Evolutionary conservation across 768 basidiomycete species (phyloP).

Genomic region (Clavaria fumosa): DNA sequence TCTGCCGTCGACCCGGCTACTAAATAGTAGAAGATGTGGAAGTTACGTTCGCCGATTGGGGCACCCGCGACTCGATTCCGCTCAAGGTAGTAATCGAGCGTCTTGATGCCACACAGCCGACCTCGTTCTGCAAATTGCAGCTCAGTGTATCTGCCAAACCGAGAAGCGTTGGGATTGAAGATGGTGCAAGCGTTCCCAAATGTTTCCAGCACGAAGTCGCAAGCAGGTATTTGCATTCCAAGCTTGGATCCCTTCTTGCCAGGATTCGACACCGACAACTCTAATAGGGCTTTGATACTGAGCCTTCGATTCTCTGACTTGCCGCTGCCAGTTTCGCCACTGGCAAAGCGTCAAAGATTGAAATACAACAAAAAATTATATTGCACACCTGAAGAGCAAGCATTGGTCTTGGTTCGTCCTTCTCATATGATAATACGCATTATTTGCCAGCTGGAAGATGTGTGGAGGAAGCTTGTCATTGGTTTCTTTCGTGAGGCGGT

Average conservation of each 20-base stretch:
- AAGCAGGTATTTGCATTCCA: slow-evolving; percentile 70
- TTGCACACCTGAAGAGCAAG: slow-evolving; percentile 63
- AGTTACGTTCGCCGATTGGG: slow-evolving; percentile 87
- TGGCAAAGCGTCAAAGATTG: slow-evolving; percentile 18
- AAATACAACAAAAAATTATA: background rate
- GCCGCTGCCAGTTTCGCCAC: slow-evolving; percentile 86
- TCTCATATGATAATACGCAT: slow-evolving; percentile 92
- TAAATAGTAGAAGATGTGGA: slow-evolving; percentile 96
- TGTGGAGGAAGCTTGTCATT: slow-evolving; percentile 62
- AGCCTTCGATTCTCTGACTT: slow-evolving; percentile 85
- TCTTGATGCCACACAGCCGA: slow-evolving; percentile 78
- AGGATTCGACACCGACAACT: slow-evolving; percentile 72
- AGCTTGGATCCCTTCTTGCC: slow-evolving; percentile 94
- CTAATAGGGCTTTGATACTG: slow-evolving; percentile 86
- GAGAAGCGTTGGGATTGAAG: slow-evolving; percentile 89
- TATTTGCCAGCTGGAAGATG: slow-evolving; percentile 81
- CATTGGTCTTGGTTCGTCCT: slow-evolving; percentile 89
- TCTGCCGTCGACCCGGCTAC: slow-evolving; percentile 81
- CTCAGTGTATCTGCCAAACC: slow-evolving; percentile 96
- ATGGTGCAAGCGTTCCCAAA: slow-evolving; percentile 89
- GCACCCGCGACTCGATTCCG: slow-evolving; percentile 76
- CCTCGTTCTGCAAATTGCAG: slow-evolving; percentile 92
- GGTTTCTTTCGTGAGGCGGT: slow-evolving; percentile 55
- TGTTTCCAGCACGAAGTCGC: slow-evolving; percentile 89
- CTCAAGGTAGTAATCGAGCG: slow-evolving; percentile 93